Base-by-base conservation (phyloP, 2,329 filamentous ascomycete species). In the Chlorencoelia australis region DNA sequence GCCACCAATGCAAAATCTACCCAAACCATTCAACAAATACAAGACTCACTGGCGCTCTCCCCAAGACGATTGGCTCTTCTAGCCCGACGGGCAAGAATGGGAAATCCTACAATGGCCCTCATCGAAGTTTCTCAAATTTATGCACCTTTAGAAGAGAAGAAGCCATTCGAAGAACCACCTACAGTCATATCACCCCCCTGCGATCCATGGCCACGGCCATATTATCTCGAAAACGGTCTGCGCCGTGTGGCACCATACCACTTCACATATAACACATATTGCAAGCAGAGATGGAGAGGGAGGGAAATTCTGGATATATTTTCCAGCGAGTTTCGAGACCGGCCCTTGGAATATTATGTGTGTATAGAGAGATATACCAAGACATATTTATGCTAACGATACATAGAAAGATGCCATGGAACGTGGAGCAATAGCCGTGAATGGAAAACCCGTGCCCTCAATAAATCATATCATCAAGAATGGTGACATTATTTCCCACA, bases 261-360 rank as follows among this genome's bases (percentile, higher is more conserved):
- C 57, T 95, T 72, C 59, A 95, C 88, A 3, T 95, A 95, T 67
- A 93, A 94, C 56, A 95, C 89, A 0, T 86, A 76, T 63, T 91
- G 84, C 67, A 98, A 96, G 62, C 73, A 94, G 63, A 72, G 91
- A 59, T 98, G 91, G 91, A 74, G 89, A 37, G 84, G 80, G 20
- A 71, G 85, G 24, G 71, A 73, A 42, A 65, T 98, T 30, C 67
- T 94, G 34, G 86, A 95, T 31, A 83, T 98, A 31, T 98, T 95
- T 60, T 71, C 79, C 29, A 79, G 80, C 55, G 91, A 98, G 60
- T 98, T 98, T 57, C 76, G 91, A 49, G 91, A 98, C 61, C 69
- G 91, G 13, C 78, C 86, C 0, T 59, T 77, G 20, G 81, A 83
- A 51, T 98, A 98, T 64, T 98, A 96, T 63, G 79, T 78, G 65